Conservation (phyloP, 1,284 basidiomycete genomes). For the Ustilago xerochloae region DNA sequence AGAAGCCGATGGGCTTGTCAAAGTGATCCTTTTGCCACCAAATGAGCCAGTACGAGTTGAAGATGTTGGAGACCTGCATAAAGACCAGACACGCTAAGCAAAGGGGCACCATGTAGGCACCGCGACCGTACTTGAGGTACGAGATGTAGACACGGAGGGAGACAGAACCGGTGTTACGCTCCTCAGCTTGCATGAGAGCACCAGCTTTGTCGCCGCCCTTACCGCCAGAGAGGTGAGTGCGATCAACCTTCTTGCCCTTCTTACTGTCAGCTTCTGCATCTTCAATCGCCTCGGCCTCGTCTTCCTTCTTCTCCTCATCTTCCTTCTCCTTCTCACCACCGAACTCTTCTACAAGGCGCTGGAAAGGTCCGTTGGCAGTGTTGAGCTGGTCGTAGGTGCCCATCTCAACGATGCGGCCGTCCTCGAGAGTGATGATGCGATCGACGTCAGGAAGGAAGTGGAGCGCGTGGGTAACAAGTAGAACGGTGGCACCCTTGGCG, state of each 20-base stretch:
- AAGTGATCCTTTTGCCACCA: constrained; percentile 74
- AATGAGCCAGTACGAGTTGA: constrained; percentile 69
- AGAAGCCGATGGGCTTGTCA: constrained; percentile 72
- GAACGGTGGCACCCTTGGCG: constrained; percentile 53
- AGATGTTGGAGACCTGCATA: constrained; percentile 75
- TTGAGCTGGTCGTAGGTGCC: constrained; percentile 76
- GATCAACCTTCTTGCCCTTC: constrained; percentile 44
- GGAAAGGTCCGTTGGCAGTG: constrained; percentile 73
- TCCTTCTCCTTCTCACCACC: constrained; percentile 65
- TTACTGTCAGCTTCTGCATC: constrained; percentile 15
- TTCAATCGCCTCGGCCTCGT: constrained; percentile 50
- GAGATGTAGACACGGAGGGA: constrained; percentile 74
- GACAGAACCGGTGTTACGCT: constrained; percentile 66
- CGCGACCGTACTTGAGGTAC: constrained; percentile 77
- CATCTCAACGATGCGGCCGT: constrained; percentile 76
- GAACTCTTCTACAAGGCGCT: constrained; percentile 70
- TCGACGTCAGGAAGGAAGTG: constrained; percentile 74
- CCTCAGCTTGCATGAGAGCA: constrained; percentile 59
- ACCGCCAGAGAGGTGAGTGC: constrained; percentile 30
- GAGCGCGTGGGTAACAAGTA: constrained; percentile 69
- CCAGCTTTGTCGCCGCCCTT: constrained; percentile 46
- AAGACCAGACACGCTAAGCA: constrained; percentile 73
- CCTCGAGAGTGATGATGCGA: constrained; percentile 80
- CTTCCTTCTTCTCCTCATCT: constrained; percentile 52
- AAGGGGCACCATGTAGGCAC: constrained; percentile 73